Conservation (phyloP, 1,284 basidiomycete genomes). For the Ceratobasidium sp. region DNA sequence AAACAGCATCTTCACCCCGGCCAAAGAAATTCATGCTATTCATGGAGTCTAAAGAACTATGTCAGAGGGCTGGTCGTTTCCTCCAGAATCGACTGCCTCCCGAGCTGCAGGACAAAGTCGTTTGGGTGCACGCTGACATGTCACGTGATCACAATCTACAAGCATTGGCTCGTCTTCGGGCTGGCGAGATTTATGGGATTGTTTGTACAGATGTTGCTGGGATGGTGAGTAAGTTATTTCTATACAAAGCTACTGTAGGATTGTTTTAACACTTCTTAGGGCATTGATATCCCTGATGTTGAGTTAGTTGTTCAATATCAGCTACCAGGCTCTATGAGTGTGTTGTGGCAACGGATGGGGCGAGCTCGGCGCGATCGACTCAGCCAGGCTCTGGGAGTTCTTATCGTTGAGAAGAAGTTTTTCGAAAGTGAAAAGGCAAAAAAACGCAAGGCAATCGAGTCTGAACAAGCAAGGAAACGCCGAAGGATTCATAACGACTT, state of each 20-base stretch:
- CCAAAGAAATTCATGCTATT: slow-evolving; percentile 19
- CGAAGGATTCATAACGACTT: not conserved
- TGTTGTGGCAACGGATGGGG: slow-evolving; percentile 7
- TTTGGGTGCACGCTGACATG: slow-evolving; percentile 25
- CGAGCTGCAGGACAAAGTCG: not conserved
- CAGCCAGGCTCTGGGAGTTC: not conserved
- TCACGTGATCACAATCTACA: not conserved
- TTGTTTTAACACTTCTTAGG: not conserved
- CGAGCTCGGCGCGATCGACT: not conserved
- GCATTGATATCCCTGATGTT: slow-evolving; percentile 17
- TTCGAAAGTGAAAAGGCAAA: not conserved
- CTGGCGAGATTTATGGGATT: slow-evolving; percentile 1
- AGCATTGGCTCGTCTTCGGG: not conserved
- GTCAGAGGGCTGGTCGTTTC: not conserved
- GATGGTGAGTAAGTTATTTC: not conserved
- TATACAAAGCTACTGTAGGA: not conserved
- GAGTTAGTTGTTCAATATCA: slow-evolving; percentile 10
- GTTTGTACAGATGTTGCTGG: slow-evolving; percentile 27
- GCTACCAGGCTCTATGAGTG: not conserved
- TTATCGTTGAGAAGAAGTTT: slow-evolving; percentile 2
- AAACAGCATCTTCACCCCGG: not conserved
- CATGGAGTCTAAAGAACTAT: not conserved
- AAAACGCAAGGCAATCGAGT: not conserved
- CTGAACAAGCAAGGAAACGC: not conserved
- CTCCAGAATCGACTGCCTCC: not conserved